Evolutionary conservation across 2,329 filamentous ascomycete species (phyloP).

Genomic region (Apiospora hydei): DNA sequence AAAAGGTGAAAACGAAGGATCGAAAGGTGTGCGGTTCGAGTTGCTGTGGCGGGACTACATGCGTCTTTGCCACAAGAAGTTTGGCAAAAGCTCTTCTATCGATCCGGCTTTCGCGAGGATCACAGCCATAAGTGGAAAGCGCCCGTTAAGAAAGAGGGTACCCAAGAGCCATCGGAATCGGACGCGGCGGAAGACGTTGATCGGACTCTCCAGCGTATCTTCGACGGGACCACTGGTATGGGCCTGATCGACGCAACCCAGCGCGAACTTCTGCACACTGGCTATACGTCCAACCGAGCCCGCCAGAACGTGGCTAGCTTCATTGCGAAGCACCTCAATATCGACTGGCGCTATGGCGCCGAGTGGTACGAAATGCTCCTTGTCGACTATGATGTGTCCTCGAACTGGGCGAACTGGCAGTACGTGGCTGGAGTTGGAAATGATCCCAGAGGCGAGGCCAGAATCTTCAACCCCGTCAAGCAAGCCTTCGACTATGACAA

Average conservation of each 20-base stretch:
- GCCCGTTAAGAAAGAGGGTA: slow-evolving; percentile 37
- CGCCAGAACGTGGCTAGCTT: slow-evolving; percentile 81
- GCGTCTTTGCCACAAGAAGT: slow-evolving; percentile 77
- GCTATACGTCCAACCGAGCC: slow-evolving; percentile 79
- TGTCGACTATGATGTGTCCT: slow-evolving; percentile 77
- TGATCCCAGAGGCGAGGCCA: slow-evolving; percentile 73
- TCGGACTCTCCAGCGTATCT: slow-evolving; percentile 63
- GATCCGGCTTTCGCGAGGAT: slow-evolving; percentile 67
- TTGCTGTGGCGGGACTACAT: slow-evolving; percentile 84
- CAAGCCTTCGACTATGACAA: slow-evolving; percentile 81
- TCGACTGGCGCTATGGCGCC: slow-evolving; percentile 83
- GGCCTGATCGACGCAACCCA: slow-evolving; percentile 81
- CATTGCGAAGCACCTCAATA: slow-evolving; percentile 73
- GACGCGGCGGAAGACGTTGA: slow-evolving; percentile 52
- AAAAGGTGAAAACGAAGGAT: slow-evolving; percentile 75
- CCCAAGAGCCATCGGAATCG: slow-evolving; percentile 45
- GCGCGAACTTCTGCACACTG: slow-evolving; percentile 76
- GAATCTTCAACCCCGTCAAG: slow-evolving; percentile 85
- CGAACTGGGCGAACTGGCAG: slow-evolving; percentile 86
- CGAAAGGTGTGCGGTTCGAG: slow-evolving; percentile 73
- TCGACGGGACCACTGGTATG: slow-evolving; percentile 74
- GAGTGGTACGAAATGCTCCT: slow-evolving; percentile 83
- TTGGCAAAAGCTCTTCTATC: slow-evolving; percentile 69
- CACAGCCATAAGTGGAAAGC: slow-evolving; percentile 59
- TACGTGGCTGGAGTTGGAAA: slow-evolving; percentile 83